Evolutionary conservation across 768 basidiomycete species (phyloP), one percentile per base, ranked within the genome.

Genomic region (Collybia sordida): DNA sequence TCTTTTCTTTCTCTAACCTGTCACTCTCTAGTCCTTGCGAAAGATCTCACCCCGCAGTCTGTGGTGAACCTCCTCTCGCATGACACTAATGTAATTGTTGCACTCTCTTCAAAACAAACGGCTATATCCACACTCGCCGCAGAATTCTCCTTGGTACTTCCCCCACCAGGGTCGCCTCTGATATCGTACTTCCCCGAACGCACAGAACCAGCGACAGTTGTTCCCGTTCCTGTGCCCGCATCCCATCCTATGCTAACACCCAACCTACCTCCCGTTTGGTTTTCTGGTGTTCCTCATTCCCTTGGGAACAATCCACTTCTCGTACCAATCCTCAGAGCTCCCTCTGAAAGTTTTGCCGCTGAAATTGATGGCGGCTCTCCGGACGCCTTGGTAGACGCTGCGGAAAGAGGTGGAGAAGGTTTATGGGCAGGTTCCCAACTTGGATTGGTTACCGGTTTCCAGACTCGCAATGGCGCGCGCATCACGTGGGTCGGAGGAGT

Each of bases 91-190:
- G 73, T 98, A 49, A 80, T 99, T 56, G 70, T 97, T 57, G 82
- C 87, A 2, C 80, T 96, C 51, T 88, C 90, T 1, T 73, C 87
- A 58, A 86, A 81, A 70, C 80, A 88, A 69, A 85, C 85, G 2
- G 73, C 89, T 36, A 72, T 95, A 8, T 77, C 83, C 11, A 81
- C 88, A 11, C 80, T 96, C 47, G 91, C 93, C 0, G 67, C 91
- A 42, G 97, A 99, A 72, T 98, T 98, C 75, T 90, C 89, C 31
- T 77, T 98, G 49, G 81, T 93, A 45, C 86, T 92, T 21, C 89
- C 90, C 15, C 91, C 93, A 4, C 88, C 93, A 1, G 86, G 86
- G 1, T 87, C 86, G 0, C 86, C 87, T 2, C 79, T 97, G 42
- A 63, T 96, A 53, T 95, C 94, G 3, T 90, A 96, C 67, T 91